These are phyloP conservation scores for Rubus parviflorus DNA, from an alignment of 306 rosid species.

Conservation along the genomic window DNA sequence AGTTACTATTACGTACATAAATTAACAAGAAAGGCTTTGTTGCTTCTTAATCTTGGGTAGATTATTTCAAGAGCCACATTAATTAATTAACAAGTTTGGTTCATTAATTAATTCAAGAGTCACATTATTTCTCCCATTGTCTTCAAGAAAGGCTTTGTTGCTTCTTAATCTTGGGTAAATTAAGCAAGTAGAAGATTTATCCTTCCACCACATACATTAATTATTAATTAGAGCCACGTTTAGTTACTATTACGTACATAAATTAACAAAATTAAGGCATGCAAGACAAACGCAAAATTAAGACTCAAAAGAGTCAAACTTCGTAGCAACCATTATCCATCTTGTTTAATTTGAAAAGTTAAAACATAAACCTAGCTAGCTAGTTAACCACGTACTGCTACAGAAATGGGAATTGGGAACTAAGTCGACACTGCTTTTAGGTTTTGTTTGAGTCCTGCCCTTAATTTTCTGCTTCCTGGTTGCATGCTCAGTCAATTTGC, in stretches of 20 bases:
- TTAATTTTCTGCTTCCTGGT: neutral
- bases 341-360: neutral
- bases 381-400: slow-evolving; percentile 1
- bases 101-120: too few species aligned
- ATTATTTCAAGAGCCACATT: too few species aligned
- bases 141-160: too few species aligned
- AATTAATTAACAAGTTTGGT: too few species aligned
- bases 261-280: slow-evolving; percentile 2
- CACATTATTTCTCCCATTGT: too few species aligned
- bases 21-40: slow-evolving; percentile 11
- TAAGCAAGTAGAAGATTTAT: neutral
- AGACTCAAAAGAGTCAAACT: slow-evolving; percentile 1
- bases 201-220: neutral
- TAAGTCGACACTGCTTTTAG: neutral
- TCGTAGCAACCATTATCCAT: neutral
- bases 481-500: neutral
- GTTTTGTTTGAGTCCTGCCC: neutral
- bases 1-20: neutral
- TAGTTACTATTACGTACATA: neutral
- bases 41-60: too few species aligned
- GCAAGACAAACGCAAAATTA: slow-evolving; percentile 3
- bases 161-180: too few species aligned
- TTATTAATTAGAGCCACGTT: neutral
- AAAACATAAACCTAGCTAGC: neutral
- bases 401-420: neutral